Evolutionary conservation across 257 asterid species (phyloP).

Genomic region (Catharanthus roseus): DNA sequence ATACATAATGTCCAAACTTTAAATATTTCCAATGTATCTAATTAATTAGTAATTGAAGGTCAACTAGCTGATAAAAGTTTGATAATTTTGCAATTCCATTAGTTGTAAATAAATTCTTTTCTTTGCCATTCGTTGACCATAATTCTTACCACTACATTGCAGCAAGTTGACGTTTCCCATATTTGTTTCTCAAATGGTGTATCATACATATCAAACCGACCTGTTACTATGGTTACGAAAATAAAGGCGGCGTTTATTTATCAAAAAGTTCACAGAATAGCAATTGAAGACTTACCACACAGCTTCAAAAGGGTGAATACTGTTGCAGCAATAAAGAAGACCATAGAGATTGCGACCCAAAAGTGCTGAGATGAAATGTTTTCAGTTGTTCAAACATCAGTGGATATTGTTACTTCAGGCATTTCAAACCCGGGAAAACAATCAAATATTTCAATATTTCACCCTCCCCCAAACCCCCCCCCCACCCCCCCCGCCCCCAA

Average conservation of each 20-base stretch:
- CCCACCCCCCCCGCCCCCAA: not conserved
- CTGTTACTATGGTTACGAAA: not conserved
- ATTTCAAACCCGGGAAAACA: not conserved
- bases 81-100: not conserved
- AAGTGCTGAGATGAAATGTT: constrained; percentile 66
- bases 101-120: not conserved
- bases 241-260: not conserved
- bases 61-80: not conserved
- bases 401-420: not conserved
- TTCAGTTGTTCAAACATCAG: constrained; percentile 14
- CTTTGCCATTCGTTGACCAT: not conserved
- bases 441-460: too few relatives aligned
- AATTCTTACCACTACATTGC: not conserved
- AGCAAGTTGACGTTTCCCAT: not conserved
- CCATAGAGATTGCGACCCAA: constrained; percentile 98
- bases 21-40: not conserved
- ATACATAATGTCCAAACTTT: not conserved
- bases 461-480: too few relatives aligned
- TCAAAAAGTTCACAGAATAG: not conserved
- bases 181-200: not conserved
- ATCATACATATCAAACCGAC: not conserved
- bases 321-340: constrained; percentile 94
- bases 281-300: constrained; percentile 47
- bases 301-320: constrained; percentile 81
- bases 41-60: not conserved